These are phyloP conservation scores for Ogataea siamensis DNA, from an alignment of 805 yeast genomes.

Conservation along the genomic window DNA sequence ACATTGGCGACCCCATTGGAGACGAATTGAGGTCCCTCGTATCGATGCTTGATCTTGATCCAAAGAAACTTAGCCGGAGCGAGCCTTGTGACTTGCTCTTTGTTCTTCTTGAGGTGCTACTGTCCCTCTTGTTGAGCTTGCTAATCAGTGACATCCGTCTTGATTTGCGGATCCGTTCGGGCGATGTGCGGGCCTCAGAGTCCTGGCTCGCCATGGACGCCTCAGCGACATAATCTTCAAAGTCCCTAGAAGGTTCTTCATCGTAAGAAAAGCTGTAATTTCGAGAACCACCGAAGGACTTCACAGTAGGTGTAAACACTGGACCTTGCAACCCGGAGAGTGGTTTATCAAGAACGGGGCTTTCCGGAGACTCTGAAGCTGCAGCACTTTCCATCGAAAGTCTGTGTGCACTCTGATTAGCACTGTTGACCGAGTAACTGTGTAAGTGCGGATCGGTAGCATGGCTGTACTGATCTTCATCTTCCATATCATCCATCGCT, in stretches of 20 bases:
- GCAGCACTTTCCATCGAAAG: conserved; percentile 7
- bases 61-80: conserved; percentile 17
- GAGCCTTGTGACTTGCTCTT: conserved; percentile 25
- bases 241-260: conserved; percentile 21
- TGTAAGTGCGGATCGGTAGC: neutral
- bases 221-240: conserved; percentile 23
- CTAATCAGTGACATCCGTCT: conserved; percentile 12
- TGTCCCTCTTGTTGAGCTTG: conserved; percentile 19
- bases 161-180: conserved; percentile 14
- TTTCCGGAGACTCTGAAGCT: neutral
- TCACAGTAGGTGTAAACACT: conserved; percentile 39
- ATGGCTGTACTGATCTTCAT: neutral
- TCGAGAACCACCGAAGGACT: conserved; percentile 22
- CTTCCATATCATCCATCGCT: conserved; percentile 3
- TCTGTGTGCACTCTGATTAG: neutral
- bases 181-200: neutral
- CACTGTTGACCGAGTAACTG: neutral
- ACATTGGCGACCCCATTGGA: conserved; percentile 10
- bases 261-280: conserved; percentile 27
- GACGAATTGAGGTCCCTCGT: conserved; percentile 13
- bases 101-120: conserved; percentile 2
- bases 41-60: conserved; percentile 18
- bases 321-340: conserved; percentile 61
- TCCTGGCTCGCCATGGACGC: conserved; percentile 10
- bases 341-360: conserved; percentile 22